Base-by-base conservation (phyloP, 169 alveolate genomes). In the Neospora caninum region DNA sequence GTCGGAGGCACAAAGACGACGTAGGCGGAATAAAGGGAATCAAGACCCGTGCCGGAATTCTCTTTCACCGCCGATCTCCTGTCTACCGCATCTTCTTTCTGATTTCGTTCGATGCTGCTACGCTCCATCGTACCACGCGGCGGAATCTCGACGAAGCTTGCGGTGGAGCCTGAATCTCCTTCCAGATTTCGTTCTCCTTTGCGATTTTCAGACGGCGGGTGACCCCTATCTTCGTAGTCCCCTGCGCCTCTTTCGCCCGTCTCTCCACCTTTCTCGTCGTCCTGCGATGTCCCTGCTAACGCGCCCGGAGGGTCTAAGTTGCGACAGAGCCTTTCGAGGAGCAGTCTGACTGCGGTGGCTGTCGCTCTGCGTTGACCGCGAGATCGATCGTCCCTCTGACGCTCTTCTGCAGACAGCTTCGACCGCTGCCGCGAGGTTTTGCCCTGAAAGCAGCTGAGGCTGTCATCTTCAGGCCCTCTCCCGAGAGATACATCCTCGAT, bases 1-100 rank as follows among this genome's bases (percentile, higher is more conserved):
- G 25, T 4, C 0, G 89, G 64, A 22, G 89, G 89, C 20, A 82
- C 64, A 9, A 82, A 36, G n/a, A 82, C 89, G 10, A 82, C 89
- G 41, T 82, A 82, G 89, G 38, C 39, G 41, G 89, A 41, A 42
- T 82, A 82, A 20, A 82, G 67, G 36, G 89, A 82, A 82, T 27
- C 41, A 6, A 82, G 67, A 43, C 67, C 58, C 54, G 13, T 22
- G 43, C 89, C 25, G 16, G 36, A 22, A 4, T 80, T 34, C 53
- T 10, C 49, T 31, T 34, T 34, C 13, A 2, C 58, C 13, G 88
- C 34, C 88, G 7, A 10, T 29, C 38, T 34, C 2, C 34, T 34
- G 34, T 69, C 82, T 6, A 31, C 34, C 38, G 82, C 82, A 6
- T 10, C 82, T 69, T 69, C 16, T 29, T 69, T 6, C 38, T 69